A percentile compares a stretch with the other conserved stretches of the same genome.
Conservation (phyloP, 108 stramenopile species). For the Aurantiochytrium sp. region DNA sequence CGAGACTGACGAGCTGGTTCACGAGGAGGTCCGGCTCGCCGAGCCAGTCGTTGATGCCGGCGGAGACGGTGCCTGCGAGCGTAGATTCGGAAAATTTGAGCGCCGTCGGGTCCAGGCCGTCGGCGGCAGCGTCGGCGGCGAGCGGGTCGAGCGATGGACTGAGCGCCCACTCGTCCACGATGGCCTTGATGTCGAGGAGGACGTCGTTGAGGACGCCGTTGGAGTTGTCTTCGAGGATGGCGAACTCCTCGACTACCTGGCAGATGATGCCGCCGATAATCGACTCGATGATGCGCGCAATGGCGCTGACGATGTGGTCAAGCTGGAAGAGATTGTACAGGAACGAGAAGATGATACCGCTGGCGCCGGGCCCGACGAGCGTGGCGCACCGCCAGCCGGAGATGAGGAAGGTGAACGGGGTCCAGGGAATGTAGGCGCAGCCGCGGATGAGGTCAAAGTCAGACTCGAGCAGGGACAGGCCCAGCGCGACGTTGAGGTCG, state of each 20-base stretch:
- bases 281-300: background rate
- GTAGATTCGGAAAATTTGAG: background rate
- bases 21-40: background rate
- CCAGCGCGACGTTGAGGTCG: background rate
- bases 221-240: background rate
- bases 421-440: background rate
- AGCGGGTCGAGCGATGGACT: background rate
- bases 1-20: background rate
- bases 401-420: no score
- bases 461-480: background rate
- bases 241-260: background rate
- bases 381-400: no score
- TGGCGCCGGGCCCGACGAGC: no score
- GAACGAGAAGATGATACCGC: background rate
- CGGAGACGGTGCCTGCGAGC: background rate
- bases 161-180: background rate
- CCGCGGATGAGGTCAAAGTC: background rate
- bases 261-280: background rate
- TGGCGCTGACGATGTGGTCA: background rate
- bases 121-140: background rate
- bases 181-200: background rate
- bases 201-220: background rate
- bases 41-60: background rate
- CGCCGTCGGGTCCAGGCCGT: background rate
- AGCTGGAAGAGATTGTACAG: background rate